Evolutionary conservation across 306 rosid genomes (phyloP).

Genomic region (Arachis hypogaea): DNA sequence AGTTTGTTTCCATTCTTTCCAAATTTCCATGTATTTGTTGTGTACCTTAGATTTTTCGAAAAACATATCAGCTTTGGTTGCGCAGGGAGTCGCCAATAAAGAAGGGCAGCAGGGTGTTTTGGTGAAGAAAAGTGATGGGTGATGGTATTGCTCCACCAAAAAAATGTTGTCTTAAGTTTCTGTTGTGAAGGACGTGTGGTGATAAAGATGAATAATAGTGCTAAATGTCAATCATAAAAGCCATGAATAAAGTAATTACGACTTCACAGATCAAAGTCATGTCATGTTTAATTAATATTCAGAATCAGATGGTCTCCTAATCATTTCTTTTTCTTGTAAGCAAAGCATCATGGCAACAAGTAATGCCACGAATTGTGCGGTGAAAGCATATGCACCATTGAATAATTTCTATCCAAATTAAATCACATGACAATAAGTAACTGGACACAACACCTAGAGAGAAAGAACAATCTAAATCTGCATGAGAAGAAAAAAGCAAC

Average conservation of each 20-base stretch:
- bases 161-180: too few species aligned
- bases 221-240: too few species aligned
- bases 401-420: slow-evolving; percentile 22
- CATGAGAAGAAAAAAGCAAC: background rate
- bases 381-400: slow-evolving; percentile 37
- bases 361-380: slow-evolving; percentile 40
- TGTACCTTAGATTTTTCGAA: too few species aligned
- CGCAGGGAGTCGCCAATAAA: too few species aligned
- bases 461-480: slow-evolving; percentile 17
- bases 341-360: slow-evolving; percentile 22
- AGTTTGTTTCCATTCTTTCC: too few species aligned
- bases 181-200: too few species aligned
- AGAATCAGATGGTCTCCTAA: background rate
- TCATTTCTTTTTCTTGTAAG: slow-evolving; percentile 4
- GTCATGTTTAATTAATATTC: background rate
- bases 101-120: too few species aligned
- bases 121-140: too few species aligned
- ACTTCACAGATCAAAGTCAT: background rate
- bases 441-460: background rate
- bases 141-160: too few species aligned
- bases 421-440: slow-evolving; percentile 28
- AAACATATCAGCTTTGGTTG: too few species aligned
- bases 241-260: background rate
- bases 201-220: too few species aligned
- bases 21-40: too few species aligned